A percentile compares a stretch with the other conserved stretches of the same genome.
Conservation (phyloP, 176 grass and related monocot species). For the Carex pumila region DNA sequence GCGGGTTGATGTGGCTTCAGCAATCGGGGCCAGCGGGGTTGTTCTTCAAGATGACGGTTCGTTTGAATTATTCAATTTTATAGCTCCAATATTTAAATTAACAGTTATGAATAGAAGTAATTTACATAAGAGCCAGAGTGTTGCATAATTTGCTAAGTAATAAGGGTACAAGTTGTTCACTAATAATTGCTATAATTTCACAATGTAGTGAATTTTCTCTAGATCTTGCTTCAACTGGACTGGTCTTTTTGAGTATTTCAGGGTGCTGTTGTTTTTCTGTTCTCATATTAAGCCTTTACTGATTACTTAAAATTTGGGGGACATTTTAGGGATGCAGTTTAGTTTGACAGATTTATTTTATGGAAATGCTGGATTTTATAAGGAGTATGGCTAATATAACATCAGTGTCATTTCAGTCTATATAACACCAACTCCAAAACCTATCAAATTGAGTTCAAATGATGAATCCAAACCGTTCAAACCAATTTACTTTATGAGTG, state of each 20-base stretch:
- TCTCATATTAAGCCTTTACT: not conserved
- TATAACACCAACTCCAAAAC: too few relatives aligned
- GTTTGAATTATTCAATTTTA: slow-evolving; percentile 14
- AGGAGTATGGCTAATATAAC: too few relatives aligned
- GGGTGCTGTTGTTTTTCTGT: not conserved
- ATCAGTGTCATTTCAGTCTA: too few relatives aligned
- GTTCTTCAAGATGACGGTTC: slow-evolving; percentile 85
- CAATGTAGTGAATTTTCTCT: not conserved
- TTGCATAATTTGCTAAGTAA: not conserved
- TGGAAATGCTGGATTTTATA: not conserved
- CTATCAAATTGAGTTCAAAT: too few relatives aligned
- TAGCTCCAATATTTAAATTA: not conserved
- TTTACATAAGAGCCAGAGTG: not conserved
- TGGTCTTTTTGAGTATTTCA: not conserved
- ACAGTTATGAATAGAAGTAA: not conserved
- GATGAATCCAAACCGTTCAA: too few relatives aligned
- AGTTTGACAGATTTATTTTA: not conserved
- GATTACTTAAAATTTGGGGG: not conserved
- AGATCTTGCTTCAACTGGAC: not conserved
- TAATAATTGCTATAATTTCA: not conserved
- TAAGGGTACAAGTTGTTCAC: not conserved
- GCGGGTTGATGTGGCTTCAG: slow-evolving; percentile 78
- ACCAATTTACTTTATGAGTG: too few relatives aligned
- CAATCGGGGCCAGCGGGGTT: slow-evolving; percentile 73
- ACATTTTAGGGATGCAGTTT: not conserved